phyloP scores from a whole-genome alignment of 2,329 filamentous ascomycete species.

The Teratosphaeria pseudoeucalypti region DNA sequence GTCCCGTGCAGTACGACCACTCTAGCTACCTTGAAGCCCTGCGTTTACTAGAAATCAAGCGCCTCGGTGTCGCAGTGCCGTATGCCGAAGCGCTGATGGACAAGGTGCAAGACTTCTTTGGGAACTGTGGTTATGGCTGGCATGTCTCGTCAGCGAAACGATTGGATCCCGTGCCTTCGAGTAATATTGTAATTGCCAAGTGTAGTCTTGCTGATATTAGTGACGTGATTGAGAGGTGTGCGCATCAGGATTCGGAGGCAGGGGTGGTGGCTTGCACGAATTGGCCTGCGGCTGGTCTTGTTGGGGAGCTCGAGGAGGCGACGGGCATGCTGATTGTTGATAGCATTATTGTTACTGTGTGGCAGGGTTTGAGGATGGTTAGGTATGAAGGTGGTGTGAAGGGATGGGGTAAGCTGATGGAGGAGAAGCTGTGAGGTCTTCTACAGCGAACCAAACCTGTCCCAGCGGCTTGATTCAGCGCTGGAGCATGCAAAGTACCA shows the following conservation, averaged over 20 bases:
- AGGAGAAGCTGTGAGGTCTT: not conserved
- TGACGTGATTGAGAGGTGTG: constrained; percentile 17
- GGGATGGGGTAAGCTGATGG: constrained; percentile 11
- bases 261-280: constrained; percentile 27
- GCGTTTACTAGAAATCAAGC: constrained; percentile 3
- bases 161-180: constrained; percentile 6
- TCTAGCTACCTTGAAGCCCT: constrained; percentile 14
- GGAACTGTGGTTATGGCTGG: constrained; percentile 6
- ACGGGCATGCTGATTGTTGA: constrained; percentile 22
- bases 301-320: constrained; percentile 21
- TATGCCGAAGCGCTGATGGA: constrained; percentile 9
- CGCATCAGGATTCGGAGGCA: constrained; percentile 18
- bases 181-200: constrained; percentile 13
- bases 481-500: too few species aligned
- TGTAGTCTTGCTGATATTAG: constrained; percentile 12
- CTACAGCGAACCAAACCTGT: not conserved
- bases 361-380: constrained; percentile 20
- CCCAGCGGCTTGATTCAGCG: too few species aligned
- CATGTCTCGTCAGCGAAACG: constrained; percentile 2
- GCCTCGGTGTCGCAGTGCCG: constrained; percentile 13
- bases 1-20: constrained; percentile 14
- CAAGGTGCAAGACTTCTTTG: constrained; percentile 11
- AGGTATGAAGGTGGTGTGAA: constrained; percentile 1
- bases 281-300: constrained; percentile 21
- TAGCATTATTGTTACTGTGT: constrained; percentile 26